A percentile compares a stretch with the other conserved stretches of the same genome.
Conservation (phyloP, 306 rosid genomes). For the Citrullus mucosospermus region DNA sequence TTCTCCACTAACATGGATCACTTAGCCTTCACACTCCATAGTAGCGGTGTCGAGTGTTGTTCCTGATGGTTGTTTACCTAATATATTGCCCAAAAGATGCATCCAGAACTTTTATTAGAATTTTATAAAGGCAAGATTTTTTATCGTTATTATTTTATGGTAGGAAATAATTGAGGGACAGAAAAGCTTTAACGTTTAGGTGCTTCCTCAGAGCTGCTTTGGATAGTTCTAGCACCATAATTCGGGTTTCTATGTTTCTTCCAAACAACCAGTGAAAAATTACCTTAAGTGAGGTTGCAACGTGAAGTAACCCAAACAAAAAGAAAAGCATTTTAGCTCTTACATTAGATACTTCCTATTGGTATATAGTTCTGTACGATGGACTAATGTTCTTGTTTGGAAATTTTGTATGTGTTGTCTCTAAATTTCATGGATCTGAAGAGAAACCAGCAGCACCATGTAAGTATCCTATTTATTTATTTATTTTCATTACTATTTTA, state of each 20-base stretch:
- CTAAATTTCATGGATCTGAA: constrained; percentile 42
- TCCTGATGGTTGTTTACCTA: neutral
- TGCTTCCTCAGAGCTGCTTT: neutral
- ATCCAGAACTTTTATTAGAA: neutral
- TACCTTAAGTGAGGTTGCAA: neutral
- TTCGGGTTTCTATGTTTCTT: neutral
- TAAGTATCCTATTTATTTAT: constrained; percentile 28
- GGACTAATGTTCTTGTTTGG: constrained; percentile 25
- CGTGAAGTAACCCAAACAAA: neutral
- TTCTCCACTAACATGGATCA: neutral
- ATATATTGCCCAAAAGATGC: neutral
- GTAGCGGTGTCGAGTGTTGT: neutral
- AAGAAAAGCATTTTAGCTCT: neutral
- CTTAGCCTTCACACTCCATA: neutral
- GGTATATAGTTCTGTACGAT: constrained; percentile 1
- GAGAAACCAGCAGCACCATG: constrained; percentile 94
- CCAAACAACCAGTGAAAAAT: neutral
- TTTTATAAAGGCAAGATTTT: neutral
- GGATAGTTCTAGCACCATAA: neutral
- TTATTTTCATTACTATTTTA: neutral
- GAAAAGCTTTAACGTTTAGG: neutral
- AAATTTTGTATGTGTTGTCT: constrained; percentile 18
- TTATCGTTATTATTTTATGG: neutral
- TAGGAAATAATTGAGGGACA: neutral
- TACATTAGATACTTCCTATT: neutral